phyloP scores from a whole-genome alignment of 352 stramenopile genomes.

The Saprolegnia parasitica region DNA sequence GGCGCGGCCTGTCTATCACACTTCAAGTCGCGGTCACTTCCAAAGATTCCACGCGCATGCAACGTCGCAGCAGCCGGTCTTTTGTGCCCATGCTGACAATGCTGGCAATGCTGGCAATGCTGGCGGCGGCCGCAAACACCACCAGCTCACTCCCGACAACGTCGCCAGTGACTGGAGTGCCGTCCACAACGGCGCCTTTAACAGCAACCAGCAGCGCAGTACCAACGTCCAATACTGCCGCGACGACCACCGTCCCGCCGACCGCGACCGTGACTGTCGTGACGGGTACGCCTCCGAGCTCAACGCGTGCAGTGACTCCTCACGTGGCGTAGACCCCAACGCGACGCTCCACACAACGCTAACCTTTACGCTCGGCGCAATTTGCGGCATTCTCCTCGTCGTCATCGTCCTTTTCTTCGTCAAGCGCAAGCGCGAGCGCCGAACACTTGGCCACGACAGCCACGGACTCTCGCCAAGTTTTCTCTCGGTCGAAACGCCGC shows the following conservation, averaged over 20 bases:
- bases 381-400: conserved; percentile 5
- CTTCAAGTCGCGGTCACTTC: not conserved
- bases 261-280: too few relatives aligned
- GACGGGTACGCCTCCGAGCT: not conserved
- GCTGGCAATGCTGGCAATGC: too few relatives aligned
- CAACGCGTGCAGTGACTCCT: not conserved
- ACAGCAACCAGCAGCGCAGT: too few relatives aligned
- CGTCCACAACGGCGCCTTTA: too few relatives aligned
- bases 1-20: not conserved
- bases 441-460: not conserved
- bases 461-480: not conserved
- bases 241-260: too few relatives aligned
- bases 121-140: too few relatives aligned
- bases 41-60: too few relatives aligned
- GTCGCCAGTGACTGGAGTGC: too few relatives aligned
- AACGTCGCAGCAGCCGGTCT: too few relatives aligned
- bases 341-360: not conserved
- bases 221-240: too few relatives aligned
- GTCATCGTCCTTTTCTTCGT: not conserved
- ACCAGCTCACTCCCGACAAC: too few relatives aligned
- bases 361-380: conserved; percentile 1
- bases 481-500: not conserved
- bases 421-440: not conserved
- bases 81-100: too few relatives aligned
- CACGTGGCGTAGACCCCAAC: not conserved